phyloP scores from a whole-genome alignment of 495 filamentous ascomycete genomes.

The Hypoxylon fragiforme region DNA sequence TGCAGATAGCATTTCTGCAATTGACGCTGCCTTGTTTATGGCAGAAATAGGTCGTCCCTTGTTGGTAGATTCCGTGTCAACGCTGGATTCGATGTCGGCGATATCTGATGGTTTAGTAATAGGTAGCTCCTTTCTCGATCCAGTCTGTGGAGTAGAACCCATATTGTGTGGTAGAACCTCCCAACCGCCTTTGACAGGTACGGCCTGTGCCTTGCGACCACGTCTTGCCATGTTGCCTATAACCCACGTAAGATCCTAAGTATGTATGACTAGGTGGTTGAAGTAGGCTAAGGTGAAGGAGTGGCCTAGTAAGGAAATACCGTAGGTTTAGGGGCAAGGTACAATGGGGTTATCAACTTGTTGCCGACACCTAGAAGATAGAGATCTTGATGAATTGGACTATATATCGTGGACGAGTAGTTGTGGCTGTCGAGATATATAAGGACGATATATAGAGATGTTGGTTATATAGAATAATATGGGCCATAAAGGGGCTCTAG shows the following conservation, averaged over 20 bases:
- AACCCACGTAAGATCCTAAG: not conserved
- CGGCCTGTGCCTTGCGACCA: constrained; percentile 1
- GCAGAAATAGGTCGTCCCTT: not conserved
- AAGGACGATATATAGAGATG: no score
- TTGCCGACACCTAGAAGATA: no score
- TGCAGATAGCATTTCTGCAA: not conserved
- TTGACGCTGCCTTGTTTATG: not conserved
- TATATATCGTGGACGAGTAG: no score
- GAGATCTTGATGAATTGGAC: no score
- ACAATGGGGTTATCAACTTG: not conserved
- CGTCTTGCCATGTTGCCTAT: constrained; percentile 20
- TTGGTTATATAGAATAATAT: no score
- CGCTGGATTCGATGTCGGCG: no score
- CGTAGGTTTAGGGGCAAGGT: not conserved
- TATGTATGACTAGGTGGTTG: no score
- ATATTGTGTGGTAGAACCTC: constrained; percentile 46
- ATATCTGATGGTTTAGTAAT: not conserved
- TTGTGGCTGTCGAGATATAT: no score
- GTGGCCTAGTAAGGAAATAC: not conserved
- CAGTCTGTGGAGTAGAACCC: constrained; percentile 27
- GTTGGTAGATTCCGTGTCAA: not conserved
- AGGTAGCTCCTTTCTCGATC: not conserved
- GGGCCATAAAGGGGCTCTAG: no score
- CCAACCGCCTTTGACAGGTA: constrained; percentile 39
- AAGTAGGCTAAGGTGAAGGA: no score